Evolutionary conservation across 2,329 filamentous ascomycete species (phyloP).

Genomic region (Exophiala sp.): DNA sequence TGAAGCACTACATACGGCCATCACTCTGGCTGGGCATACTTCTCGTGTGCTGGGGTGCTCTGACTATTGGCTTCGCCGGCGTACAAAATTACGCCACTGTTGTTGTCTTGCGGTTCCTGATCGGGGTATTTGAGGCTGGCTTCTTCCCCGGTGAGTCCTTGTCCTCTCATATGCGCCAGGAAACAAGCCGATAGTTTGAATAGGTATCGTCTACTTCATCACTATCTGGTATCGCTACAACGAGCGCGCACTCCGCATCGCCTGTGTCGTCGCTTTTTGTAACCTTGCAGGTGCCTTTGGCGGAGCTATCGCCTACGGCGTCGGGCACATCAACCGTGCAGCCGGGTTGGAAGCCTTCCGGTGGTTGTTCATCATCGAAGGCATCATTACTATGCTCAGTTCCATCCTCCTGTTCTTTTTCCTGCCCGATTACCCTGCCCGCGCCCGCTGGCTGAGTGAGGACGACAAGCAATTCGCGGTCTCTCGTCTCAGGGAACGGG

Average conservation of each 20-base stretch:
- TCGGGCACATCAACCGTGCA: conserved; percentile 38
- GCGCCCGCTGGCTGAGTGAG: conserved; percentile 41
- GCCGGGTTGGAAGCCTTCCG: conserved; percentile 39
- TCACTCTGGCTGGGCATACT: conserved; percentile 45
- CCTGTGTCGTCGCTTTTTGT: conserved; percentile 49
- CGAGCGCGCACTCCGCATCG: conserved; percentile 55
- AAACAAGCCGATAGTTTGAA: not conserved
- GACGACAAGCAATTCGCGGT: conserved; percentile 42
- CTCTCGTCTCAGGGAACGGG: conserved; percentile 42
- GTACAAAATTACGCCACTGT: conserved; percentile 41
- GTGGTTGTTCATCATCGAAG: conserved; percentile 32
- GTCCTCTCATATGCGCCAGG: not conserved
- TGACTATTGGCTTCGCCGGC: conserved; percentile 46
- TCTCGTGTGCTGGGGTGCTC: conserved; percentile 46
- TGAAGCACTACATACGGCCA: conserved; percentile 37
- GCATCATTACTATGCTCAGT: conserved; percentile 36
- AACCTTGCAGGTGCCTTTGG: conserved; percentile 52
- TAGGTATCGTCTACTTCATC: conserved; percentile 43
- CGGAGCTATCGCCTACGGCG: conserved; percentile 36
- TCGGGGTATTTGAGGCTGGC: conserved; percentile 48
- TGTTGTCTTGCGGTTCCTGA: conserved; percentile 44
- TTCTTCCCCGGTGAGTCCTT: conserved; percentile 43
- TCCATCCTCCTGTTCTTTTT: conserved; percentile 37
- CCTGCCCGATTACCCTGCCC: conserved; percentile 40
- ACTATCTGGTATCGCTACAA: conserved; percentile 53